These are phyloP conservation scores for Eimeria tenella DNA, from an alignment of 169 alveolate species.

Conservation along the genomic window DNA sequence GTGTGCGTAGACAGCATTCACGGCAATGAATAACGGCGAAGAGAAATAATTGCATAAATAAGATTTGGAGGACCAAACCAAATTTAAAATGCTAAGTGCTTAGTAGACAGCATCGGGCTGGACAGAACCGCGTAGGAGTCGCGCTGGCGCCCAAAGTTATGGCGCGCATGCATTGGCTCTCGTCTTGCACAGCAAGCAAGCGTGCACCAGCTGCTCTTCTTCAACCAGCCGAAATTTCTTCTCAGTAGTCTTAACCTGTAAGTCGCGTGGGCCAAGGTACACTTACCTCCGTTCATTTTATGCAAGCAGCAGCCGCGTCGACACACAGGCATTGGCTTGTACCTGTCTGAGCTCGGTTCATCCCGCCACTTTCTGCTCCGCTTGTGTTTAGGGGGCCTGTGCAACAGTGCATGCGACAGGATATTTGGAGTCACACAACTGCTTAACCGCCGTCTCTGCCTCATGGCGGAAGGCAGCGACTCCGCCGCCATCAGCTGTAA, in stretches of 20 bases:
- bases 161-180: constrained; percentile 68
- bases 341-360: background rate
- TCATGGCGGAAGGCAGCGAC: constrained; percentile 55
- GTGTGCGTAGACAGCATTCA: no score
- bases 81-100: no score
- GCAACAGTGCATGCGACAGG: constrained; percentile 31
- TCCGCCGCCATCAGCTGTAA: constrained; percentile 35
- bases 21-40: no score
- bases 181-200: constrained; percentile 16
- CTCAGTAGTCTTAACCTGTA: background rate
- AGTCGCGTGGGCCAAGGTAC: constrained; percentile 41
- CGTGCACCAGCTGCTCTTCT: constrained; percentile 11
- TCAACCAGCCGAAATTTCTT: background rate
- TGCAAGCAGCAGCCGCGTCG: constrained; percentile 7
- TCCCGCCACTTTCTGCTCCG: background rate
- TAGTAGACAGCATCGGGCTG: no score
- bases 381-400: background rate
- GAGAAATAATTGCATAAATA: no score
- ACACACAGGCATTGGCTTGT: constrained; percentile 7
- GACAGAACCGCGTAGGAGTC: background rate
- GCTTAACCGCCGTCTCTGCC: constrained; percentile 34
- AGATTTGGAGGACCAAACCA: no score
- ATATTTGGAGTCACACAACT: background rate
- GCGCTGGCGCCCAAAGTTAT: background rate
- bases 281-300: constrained; percentile 8